Percentiles rank a stretch among this genome's conserved stretches.
phyloP scores from a whole-genome alignment of 2,329 filamentous ascomycete species.

The Cordyceps javanica region DNA sequence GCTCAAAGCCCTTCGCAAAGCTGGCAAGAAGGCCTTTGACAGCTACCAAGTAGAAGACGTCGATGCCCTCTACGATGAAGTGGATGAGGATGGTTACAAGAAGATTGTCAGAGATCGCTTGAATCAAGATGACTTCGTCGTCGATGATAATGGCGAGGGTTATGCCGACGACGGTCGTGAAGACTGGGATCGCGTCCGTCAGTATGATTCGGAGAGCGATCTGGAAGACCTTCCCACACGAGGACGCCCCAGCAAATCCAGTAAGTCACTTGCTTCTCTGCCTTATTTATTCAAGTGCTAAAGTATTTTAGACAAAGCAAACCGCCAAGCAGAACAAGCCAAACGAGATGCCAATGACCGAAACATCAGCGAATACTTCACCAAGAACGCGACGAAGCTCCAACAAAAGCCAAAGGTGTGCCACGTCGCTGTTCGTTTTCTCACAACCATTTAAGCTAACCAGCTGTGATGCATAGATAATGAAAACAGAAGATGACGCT shows the following conservation, averaged over 20 bases:
- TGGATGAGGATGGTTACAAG: slow-evolving; percentile 96
- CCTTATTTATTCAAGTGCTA: not conserved
- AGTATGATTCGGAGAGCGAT: slow-evolving; percentile 71
- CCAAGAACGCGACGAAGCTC: slow-evolving; percentile 59
- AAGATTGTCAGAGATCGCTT: slow-evolving; percentile 85
- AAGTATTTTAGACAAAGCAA: slow-evolving; percentile 63
- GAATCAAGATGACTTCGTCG: slow-evolving; percentile 94
- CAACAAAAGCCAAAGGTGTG: slow-evolving; percentile 76
- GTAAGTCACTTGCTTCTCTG: slow-evolving; percentile 27
- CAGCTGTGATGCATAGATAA: slow-evolving; percentile 41
- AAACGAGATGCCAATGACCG: slow-evolving; percentile 82
- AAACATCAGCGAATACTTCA: slow-evolving; percentile 93
- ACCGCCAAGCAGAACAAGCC: slow-evolving; percentile 79
- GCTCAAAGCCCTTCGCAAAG: slow-evolving; percentile 74
- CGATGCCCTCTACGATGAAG: slow-evolving; percentile 84
- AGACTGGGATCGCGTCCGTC: slow-evolving; percentile 75
- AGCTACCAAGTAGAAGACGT: slow-evolving; percentile 82
- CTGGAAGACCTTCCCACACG: slow-evolving; percentile 30
- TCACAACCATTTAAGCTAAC: slow-evolving; percentile 12
- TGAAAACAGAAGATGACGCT: slow-evolving; percentile 80
- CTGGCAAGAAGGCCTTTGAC: slow-evolving; percentile 87
- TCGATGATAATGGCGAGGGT: slow-evolving; percentile 95
- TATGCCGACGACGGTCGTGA: slow-evolving; percentile 96
- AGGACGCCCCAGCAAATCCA: slow-evolving; percentile 44
- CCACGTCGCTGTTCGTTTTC: not conserved